Evolutionary conservation across 139 green algal species (phyloP), one percentile per base, ranked within the genome.

Genomic region (Tetradesmus obliquus): DNA sequence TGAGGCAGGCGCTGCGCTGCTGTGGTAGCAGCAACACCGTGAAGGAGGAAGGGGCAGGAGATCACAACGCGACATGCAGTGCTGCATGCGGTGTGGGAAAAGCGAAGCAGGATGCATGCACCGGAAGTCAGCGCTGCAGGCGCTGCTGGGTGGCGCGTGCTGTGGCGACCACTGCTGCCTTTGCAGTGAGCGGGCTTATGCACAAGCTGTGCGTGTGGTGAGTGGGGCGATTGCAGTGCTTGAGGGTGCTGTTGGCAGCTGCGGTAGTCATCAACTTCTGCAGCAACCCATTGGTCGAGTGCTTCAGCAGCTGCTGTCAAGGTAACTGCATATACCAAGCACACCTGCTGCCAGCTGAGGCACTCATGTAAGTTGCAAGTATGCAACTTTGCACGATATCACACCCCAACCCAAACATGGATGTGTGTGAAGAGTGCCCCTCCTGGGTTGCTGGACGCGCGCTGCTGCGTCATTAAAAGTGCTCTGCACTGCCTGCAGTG

Each of bases 121-220:
- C 17, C 17, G n/a, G 66, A 7, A 24, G 15, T 17, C 15, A 76
- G 66, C 92, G n/a, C 81, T 93, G 60, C 22, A 90, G 86, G 13
- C 88, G 12, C 55, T 13, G 24, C 84, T 45, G n/a, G 57, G 12
- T n/a, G 17, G 76, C 32, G 5, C 45, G 15, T 10, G 45, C 79
- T 24, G 7, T 85, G 45, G 92, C 55, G 9, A 87, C 91, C 22
- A 24, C 51, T 54, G 86, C 86, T 20, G 89, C 71, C 9, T 93
- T 94, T 84, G 5, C 87, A 4, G 87, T 92, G 53, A 92, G 87
- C 76, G 92, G 92, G 45, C 20, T 93, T 8, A 92, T 92, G 90
- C 92, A 94, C 85, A 90, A 94, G 90, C 55, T 93, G 32, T 84
- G 51, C 55, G 55, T 93, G 2, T 71, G 83, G 92, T 93, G 58